These are phyloP conservation scores for Solanum medicagineum DNA, from an alignment of 257 asterid genomes.

Conservation along the genomic window DNA sequence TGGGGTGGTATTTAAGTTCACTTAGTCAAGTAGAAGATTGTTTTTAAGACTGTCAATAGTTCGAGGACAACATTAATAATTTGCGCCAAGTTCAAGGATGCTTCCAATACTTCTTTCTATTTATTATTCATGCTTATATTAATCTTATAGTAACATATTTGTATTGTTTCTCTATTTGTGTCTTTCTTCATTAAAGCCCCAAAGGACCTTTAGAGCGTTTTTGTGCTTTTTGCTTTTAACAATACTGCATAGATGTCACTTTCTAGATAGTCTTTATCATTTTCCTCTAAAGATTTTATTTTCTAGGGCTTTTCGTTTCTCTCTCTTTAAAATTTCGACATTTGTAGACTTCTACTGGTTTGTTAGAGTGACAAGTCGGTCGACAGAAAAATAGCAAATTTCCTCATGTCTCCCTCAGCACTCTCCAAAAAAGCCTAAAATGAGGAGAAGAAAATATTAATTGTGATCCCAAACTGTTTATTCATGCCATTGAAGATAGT, in stretches of 20 bases:
- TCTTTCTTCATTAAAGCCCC: too few relatives aligned
- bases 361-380: not conserved
- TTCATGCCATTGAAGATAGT: not conserved
- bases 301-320: not conserved
- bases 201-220: too few relatives aligned
- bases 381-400: not conserved
- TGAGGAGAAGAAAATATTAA: not conserved
- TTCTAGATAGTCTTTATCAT: not conserved
- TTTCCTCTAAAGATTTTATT: not conserved
- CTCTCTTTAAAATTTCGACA: not conserved
- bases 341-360: not conserved
- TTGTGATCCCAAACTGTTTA: not conserved
- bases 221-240: too few relatives aligned
- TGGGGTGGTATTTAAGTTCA: too few relatives aligned
- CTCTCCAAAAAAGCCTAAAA: not conserved
- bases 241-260: not conserved
- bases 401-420: not conserved
- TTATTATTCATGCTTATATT: too few relatives aligned
- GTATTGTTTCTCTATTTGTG: too few relatives aligned
- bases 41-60: too few relatives aligned
- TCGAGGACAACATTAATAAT: too few relatives aligned
- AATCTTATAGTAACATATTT: too few relatives aligned
- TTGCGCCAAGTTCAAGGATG: too few relatives aligned
- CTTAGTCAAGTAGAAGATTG: too few relatives aligned
- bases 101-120: too few relatives aligned